Base-by-base conservation (phyloP, 805 yeast species). In the Kodamaea fukazawae region DNA sequence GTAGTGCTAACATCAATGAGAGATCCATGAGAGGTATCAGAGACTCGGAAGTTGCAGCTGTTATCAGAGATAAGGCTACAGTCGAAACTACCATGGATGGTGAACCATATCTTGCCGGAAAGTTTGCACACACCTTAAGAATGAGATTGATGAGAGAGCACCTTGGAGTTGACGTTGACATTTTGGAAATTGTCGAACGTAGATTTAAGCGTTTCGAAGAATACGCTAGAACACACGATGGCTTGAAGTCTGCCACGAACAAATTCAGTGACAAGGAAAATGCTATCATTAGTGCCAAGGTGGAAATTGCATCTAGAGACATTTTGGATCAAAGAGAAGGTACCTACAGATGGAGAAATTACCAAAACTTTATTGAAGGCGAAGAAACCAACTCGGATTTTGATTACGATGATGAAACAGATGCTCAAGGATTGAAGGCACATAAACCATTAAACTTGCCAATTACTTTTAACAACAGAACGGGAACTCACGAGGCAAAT, bases 1-100 rank as follows among this genome's bases (percentile, higher is more conserved):
- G 99, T 2, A 87, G 96, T 54, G 99, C 99, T 0, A 93, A 93
- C 55, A 87, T 93, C 45, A 93, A 93, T 56, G 99, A 93, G 60
- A 75, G 99, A 53, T 91, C 98, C 0, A 90, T 90, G 88, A 73
- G 93, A 51, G 99, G 99, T 11, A 71, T 73, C 14, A 75, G 99
- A 58, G 99, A 93, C 57, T 89, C 97, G 4, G 99, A 93, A 55
- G 83, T 93, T 29, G 96, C 96, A 3, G 87, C 90, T 1, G 65
- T 91, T 40, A 79, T 93, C 4, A 76, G 97, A 47, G 99, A 93
- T 54, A 79, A 83, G 7, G 86, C 83, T 46, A 74, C 81, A 46
- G 67, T 89, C 4, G 61, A 65, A 34, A 73, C 81, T 11, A 74
- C 81, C 3, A 89, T 93, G 97, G 83, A 81, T 45, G 97, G 95